These are phyloP conservation scores for Bruguiera parviflora DNA, from an alignment of 345 rosid species.

Conservation along the genomic window DNA sequence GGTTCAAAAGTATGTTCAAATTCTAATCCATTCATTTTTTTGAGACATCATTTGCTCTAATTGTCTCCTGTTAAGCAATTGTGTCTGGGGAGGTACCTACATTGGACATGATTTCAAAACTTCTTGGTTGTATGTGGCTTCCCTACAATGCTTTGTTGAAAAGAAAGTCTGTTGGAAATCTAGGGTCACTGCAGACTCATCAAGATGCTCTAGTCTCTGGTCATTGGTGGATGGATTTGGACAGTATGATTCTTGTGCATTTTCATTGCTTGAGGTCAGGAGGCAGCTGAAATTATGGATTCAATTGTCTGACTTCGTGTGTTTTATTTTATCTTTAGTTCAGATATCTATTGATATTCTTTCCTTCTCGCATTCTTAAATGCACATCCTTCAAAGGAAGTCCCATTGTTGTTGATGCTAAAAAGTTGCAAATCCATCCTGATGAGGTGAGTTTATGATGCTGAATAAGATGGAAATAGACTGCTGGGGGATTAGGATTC, in stretches of 20 bases:
- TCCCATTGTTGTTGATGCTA: slow-evolving; percentile 61
- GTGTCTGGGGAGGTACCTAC: slow-evolving; percentile 59
- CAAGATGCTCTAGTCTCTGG: slow-evolving; percentile 45
- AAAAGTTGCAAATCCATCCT: slow-evolving; percentile 43
- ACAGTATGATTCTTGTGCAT: slow-evolving; percentile 90
- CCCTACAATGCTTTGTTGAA: slow-evolving; percentile 63
- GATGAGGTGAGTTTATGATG: slow-evolving; percentile 50
- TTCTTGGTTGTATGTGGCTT: slow-evolving; percentile 78
- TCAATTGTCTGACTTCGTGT: slow-evolving; percentile 7
- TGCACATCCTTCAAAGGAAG: slow-evolving; percentile 52
- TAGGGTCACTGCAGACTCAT: slow-evolving; percentile 49
- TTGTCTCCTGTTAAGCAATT: slow-evolving; percentile 64
- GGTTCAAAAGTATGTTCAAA: slow-evolving; percentile 3
- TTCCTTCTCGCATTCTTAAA: slow-evolving; percentile 62
- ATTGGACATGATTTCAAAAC: slow-evolving; percentile 68
- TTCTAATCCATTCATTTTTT: slow-evolving; percentile 14
- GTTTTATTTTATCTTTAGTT: slow-evolving; percentile 5
- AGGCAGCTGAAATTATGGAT: slow-evolving; percentile 10
- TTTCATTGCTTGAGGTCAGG: slow-evolving; percentile 77
- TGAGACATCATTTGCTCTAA: slow-evolving; percentile 74
- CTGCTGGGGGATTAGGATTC: no score
- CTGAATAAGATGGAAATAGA: not conserved
- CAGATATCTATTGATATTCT: slow-evolving; percentile 10
- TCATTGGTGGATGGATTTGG: slow-evolving; percentile 86
- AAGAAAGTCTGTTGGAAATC: slow-evolving; percentile 54